Evolutionary conservation across 2,329 filamentous ascomycete genomes (phyloP).

Genomic region (Penicillium freii): DNA sequence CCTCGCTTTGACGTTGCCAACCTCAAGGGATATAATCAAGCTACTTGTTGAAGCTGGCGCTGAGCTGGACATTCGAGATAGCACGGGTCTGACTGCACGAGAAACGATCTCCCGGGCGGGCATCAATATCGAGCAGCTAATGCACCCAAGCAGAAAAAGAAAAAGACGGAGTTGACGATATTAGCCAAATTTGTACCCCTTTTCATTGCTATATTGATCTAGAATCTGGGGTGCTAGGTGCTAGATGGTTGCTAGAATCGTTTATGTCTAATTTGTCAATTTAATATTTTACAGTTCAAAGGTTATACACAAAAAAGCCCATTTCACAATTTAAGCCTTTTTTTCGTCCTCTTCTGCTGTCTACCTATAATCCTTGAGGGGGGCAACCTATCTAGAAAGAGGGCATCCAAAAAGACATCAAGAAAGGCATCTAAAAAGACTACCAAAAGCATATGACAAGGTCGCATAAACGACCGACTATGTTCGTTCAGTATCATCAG

Average conservation of each 20-base stretch:
- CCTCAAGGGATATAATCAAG: background rate
- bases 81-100: background rate
- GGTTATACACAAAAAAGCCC: no score
- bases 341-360: no score
- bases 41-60: background rate
- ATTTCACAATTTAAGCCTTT: no score
- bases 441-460: no score
- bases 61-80: background rate
- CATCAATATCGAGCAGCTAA: background rate
- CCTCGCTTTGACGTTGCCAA: background rate
- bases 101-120: background rate
- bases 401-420: no score
- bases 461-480: no score
- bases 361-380: no score
- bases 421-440: no score
- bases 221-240: background rate
- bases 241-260: background rate
- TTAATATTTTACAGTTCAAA: no score
- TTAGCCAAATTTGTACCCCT: background rate
- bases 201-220: background rate
- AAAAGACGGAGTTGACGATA: background rate
- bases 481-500: background rate
- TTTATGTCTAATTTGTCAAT: background rate
- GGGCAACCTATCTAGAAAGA: no score
- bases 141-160: background rate